These are phyloP conservation scores for Eragrostis tef DNA, from an alignment of 202 grass and related monocot genomes.

Conservation along the genomic window DNA sequence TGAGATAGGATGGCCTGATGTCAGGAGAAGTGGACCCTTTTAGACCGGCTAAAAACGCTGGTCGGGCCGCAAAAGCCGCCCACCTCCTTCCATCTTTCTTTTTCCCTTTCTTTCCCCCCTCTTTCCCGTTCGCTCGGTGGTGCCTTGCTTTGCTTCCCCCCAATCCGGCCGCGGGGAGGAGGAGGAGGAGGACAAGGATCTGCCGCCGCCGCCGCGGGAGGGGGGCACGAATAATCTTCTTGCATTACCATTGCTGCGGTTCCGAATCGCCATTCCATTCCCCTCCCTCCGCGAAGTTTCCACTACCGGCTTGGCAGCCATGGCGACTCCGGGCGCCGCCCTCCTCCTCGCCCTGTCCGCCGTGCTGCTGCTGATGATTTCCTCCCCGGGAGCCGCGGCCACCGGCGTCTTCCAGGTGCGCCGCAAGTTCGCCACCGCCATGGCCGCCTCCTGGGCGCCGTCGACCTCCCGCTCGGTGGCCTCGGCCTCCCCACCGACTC, in stretches of 20 bases:
- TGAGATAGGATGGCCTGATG: too few relatives aligned
- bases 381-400: neutral
- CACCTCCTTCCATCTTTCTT: neutral
- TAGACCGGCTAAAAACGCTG: neutral
- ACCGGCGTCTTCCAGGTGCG: too few relatives aligned
- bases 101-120: neutral
- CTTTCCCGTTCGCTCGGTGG: neutral
- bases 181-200: slow-evolving; percentile 3
- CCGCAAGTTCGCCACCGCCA: too few relatives aligned
- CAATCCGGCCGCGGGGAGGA: slow-evolving; percentile 24
- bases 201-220: neutral
- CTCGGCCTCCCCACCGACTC: slow-evolving; percentile 68
- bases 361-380: neutral
- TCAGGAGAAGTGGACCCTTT: neutral
- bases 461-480: slow-evolving; percentile 68
- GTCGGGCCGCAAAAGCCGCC: neutral
- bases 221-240: neutral
- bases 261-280: neutral
- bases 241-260: neutral
- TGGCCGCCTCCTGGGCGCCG: slow-evolving; percentile 57
- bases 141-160: neutral
- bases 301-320: too few relatives aligned
- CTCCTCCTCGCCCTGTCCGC: slow-evolving; percentile 27
- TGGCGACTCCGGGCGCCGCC: slow-evolving; percentile 38
- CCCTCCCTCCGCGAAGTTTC: neutral